Evolutionary conservation across 495 filamentous ascomycete genomes (phyloP), one percentile per base, ranked within the genome.

Genomic region (Trichodelitschia bisporula): DNA sequence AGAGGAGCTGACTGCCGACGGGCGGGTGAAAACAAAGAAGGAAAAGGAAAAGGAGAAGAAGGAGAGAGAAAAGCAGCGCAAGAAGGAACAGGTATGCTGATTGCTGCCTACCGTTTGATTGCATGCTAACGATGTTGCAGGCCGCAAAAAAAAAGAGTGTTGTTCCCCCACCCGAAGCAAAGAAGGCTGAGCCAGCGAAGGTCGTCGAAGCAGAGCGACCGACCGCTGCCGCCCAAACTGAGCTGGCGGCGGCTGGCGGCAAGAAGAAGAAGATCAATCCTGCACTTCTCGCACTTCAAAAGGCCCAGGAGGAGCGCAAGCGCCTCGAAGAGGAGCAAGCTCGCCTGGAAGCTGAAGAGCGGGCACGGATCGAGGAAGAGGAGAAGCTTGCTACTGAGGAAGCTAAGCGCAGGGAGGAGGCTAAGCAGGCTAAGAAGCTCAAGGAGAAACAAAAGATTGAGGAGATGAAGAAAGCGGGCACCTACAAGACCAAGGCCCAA

Each of bases 381-480:
- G 64, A 71, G 45, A 57, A 61, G 15, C 37, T 50, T 4, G 73
- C 68, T 16, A 77, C 61, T 8, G 82, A 90, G 50, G 82, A 89
- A 49, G 64, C 59, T 45, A 69, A 60, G 49, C 66, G 59, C 36
- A 69, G 57, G 43, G 79, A 77, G 36, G 79, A 83, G 44, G 62
- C 62, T 18, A 73, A 70, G 40, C 68, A 70, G 9, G 54, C 61
- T 29, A 91, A 75, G 61, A 95, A 92, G 59, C 79, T 90, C 47
- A 90, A 75, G 51, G 89, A 99, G 48, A 89, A 75, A 51, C 76
- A 92, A 51, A 84, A 66, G 57, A 80, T 90, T 37, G 89, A 99
- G 43, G 77, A 92, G 52, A 64, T 92, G 11, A 86, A 86, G 57
- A 83, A 68, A 47, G 82, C 91, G 51, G 89, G 89, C 43, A 93